Evolutionary conservation across 2,329 filamentous ascomycete species (phyloP).

Genomic region (Aspergillus sp.): DNA sequence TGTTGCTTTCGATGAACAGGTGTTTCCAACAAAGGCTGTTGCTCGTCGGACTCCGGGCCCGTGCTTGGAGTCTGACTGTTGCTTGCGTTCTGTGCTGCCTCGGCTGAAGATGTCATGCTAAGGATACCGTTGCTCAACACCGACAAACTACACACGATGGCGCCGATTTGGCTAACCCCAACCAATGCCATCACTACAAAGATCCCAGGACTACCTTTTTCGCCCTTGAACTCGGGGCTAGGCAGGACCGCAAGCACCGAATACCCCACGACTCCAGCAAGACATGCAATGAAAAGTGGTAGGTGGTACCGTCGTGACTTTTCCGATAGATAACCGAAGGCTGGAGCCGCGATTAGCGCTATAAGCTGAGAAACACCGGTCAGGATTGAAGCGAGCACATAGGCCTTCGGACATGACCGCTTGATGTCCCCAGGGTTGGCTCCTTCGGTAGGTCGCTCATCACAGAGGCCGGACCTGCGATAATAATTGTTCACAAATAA

Average conservation of each 20-base stretch:
- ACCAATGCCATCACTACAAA: slow-evolving; percentile 78
- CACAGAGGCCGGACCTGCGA: slow-evolving; percentile 76
- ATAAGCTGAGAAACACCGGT: slow-evolving; percentile 87
- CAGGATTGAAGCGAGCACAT: slow-evolving; percentile 81
- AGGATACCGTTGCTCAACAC: slow-evolving; percentile 80
- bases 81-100: background rate
- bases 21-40: slow-evolving; percentile 30
- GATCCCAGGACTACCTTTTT: slow-evolving; percentile 67
- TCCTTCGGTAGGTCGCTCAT: slow-evolving; percentile 39
- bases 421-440: slow-evolving; percentile 64
- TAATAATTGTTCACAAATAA: slow-evolving; percentile 92
- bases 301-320: slow-evolving; percentile 66
- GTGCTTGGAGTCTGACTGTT: slow-evolving; percentile 3
- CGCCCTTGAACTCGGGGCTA: slow-evolving; percentile 72
- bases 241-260: slow-evolving; percentile 70
- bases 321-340: slow-evolving; percentile 84
- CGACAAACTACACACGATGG: slow-evolving; percentile 93
- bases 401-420: slow-evolving; percentile 79
- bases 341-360: slow-evolving; percentile 78
- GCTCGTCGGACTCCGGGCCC: slow-evolving; percentile 22
- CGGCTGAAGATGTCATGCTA: slow-evolving; percentile 26
- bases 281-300: slow-evolving; percentile 70
- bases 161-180: slow-evolving; percentile 91
- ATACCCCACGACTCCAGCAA: slow-evolving; percentile 77
- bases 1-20: slow-evolving; percentile 23